Percentiles rank a stretch among this genome's conserved stretches.
phyloP scores from a whole-genome alignment of 2,329 filamentous ascomycete genomes.

The Penicillium sp. region DNA sequence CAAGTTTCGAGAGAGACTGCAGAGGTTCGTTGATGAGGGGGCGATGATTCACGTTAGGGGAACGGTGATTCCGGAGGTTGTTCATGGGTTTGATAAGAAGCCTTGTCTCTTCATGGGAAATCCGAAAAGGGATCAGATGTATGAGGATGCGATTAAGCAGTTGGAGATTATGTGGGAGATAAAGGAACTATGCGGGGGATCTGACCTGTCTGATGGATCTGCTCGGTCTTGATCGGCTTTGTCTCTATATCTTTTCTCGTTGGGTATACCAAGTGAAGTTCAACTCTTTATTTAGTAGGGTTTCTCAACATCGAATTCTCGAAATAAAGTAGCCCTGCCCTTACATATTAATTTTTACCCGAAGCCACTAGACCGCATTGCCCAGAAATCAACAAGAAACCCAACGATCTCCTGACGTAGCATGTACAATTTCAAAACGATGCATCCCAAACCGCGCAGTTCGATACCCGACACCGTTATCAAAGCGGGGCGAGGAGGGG shows the following conservation, averaged over 20 bases:
- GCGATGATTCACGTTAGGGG: slow-evolving; percentile 15
- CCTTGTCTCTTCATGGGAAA: slow-evolving; percentile 17
- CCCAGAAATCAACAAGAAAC: neutral
- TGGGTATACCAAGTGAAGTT: too few species aligned
- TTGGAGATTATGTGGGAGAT: slow-evolving; percentile 18
- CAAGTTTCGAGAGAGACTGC: slow-evolving; percentile 16
- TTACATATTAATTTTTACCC: too few species aligned
- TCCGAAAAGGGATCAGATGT: slow-evolving; percentile 15
- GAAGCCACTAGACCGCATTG: too few species aligned
- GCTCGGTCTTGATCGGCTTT: neutral
- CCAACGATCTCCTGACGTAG: neutral
- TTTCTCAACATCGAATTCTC: too few species aligned
- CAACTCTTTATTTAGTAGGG: too few species aligned
- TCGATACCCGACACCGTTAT: neutral
- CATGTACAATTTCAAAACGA: neutral
- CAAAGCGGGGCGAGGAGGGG: slow-evolving; percentile 6
- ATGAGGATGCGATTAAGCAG: slow-evolving; percentile 18
- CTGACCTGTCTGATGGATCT: neutral
- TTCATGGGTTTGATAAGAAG: slow-evolving; percentile 26
- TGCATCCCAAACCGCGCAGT: neutral
- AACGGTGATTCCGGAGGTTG: slow-evolving; percentile 12
- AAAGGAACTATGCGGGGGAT: neutral
- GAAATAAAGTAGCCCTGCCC: too few species aligned
- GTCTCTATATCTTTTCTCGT: neutral
- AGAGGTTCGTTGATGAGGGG: slow-evolving; percentile 9